phyloP scores from a whole-genome alignment of 768 basidiomycete genomes.

The Boletellus ananas region DNA sequence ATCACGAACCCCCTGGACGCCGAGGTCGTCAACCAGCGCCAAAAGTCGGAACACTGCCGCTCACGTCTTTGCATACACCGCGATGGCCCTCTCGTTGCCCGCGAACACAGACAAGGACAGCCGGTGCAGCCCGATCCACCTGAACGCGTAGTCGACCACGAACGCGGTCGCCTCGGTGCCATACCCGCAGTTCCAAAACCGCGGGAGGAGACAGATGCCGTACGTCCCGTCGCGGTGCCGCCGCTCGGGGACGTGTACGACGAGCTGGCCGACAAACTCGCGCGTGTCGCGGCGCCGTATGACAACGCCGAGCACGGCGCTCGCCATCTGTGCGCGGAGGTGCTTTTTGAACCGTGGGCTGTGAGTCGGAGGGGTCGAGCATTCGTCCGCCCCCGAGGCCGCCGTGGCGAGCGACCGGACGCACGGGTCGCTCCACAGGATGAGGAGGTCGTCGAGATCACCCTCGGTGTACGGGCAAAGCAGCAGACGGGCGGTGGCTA shows the following conservation, averaged over 20 bases:
- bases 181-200: constrained; percentile 40
- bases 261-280: constrained; percentile 33
- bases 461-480: constrained; percentile 32
- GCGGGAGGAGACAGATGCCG: constrained; percentile 28
- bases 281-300: constrained; percentile 26
- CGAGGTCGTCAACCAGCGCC: background rate
- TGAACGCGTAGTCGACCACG: constrained; percentile 39
- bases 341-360: constrained; percentile 11
- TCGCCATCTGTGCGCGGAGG: constrained; percentile 21
- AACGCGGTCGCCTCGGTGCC: constrained; percentile 40
- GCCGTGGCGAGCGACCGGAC: constrained; percentile 21
- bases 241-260: constrained; percentile 23
- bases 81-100: constrained; percentile 36
- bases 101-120: constrained; percentile 39
- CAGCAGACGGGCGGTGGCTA: constrained; percentile 32
- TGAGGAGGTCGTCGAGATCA: constrained; percentile 30
- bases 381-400: no score
- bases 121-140: constrained; percentile 38
- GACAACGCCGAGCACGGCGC: constrained; percentile 27
- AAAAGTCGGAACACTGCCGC: constrained; percentile 12
- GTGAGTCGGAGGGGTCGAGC: no score
- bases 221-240: constrained; percentile 32
- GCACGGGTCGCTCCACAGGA: constrained; percentile 30
- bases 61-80: constrained; percentile 42
- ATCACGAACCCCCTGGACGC: constrained; percentile 36